phyloP scores from a whole-genome alignment of 345 rosid genomes.

The Carallia pectinifolia region DNA sequence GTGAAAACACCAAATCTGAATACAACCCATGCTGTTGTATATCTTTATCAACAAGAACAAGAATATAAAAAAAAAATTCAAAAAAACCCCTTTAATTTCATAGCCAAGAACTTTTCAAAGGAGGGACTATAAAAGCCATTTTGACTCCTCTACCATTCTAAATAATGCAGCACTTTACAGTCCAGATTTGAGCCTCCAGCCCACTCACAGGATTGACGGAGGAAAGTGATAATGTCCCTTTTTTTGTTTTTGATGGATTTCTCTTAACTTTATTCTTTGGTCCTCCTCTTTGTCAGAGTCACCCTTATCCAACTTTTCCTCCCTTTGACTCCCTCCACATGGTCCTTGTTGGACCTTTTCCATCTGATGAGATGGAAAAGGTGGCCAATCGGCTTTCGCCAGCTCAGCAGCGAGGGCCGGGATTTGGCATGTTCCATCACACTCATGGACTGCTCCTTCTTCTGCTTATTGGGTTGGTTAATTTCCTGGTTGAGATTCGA shows the following conservation, averaged over 20 bases:
- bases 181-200: slow-evolving; percentile 33
- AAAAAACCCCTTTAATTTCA: too few species aligned
- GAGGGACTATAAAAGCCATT: too few species aligned
- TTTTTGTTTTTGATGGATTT: not conserved
- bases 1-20: too few species aligned
- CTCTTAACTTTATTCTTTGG: slow-evolving; percentile 40
- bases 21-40: too few species aligned
- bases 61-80: too few species aligned
- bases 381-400: slow-evolving; percentile 88
- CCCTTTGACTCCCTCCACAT: slow-evolving; percentile 62
- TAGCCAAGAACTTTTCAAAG: too few species aligned
- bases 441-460: slow-evolving; percentile 28
- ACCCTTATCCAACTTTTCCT: slow-evolving; percentile 83
- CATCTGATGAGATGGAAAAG: slow-evolving; percentile 71
- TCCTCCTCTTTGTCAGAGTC: slow-evolving; percentile 67
- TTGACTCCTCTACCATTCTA: slow-evolving; percentile 27
- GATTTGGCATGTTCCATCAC: slow-evolving; percentile 69
- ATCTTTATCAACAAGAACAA: too few species aligned
- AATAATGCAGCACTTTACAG: slow-evolving; percentile 33
- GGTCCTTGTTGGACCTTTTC: slow-evolving; percentile 55
- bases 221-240: slow-evolving; percentile 11
- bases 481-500: slow-evolving; percentile 14
- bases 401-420: slow-evolving; percentile 56
- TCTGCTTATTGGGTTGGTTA: slow-evolving; percentile 9
- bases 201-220: slow-evolving; percentile 25